Evolutionary conservation across 768 basidiomycete genomes (phyloP).

Genomic region (Tylopilus sp.): DNA sequence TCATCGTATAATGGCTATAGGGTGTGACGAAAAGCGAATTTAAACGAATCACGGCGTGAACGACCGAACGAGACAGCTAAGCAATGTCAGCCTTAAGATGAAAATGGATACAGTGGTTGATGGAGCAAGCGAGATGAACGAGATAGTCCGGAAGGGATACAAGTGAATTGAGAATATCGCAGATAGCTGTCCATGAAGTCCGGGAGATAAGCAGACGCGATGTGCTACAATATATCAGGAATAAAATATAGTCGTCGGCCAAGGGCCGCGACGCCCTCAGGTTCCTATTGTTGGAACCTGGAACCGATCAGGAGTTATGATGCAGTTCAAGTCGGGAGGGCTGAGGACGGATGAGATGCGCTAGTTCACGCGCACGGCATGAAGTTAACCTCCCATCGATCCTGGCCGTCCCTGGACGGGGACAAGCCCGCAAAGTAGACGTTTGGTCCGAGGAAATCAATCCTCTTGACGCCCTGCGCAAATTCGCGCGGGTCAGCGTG

Average conservation of each 20-base stretch:
- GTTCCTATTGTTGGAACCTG: slow-evolving; percentile 16
- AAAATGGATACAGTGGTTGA: slow-evolving; percentile 15
- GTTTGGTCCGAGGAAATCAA: slow-evolving; percentile 36
- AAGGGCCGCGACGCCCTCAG: not conserved
- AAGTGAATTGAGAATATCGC: slow-evolving; percentile 4
- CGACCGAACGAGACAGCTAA: no score
- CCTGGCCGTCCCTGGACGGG: slow-evolving; percentile 23
- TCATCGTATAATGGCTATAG: no score
- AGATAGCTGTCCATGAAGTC: slow-evolving; percentile 16
- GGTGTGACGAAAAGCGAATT: no score
- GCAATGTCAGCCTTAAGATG: no score
- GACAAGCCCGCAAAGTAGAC: slow-evolving; percentile 31
- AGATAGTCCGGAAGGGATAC: slow-evolving; percentile 9
- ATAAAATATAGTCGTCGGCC: slow-evolving; percentile 13
- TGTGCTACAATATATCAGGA: slow-evolving; percentile 12
- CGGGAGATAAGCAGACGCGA: not conserved
- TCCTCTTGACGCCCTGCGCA: slow-evolving; percentile 38
- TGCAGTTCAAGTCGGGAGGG: no score
- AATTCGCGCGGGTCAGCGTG: slow-evolving; percentile 33
- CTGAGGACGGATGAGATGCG: no score
- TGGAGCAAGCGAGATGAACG: not conserved
- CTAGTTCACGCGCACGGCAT: slow-evolving; percentile 12
- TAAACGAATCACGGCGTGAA: no score
- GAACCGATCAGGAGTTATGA: slow-evolving; percentile 10
- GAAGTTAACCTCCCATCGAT: slow-evolving; percentile 31